Base-by-base conservation (phyloP, 345 rosid species). In the Reutealis trisperma region DNA sequence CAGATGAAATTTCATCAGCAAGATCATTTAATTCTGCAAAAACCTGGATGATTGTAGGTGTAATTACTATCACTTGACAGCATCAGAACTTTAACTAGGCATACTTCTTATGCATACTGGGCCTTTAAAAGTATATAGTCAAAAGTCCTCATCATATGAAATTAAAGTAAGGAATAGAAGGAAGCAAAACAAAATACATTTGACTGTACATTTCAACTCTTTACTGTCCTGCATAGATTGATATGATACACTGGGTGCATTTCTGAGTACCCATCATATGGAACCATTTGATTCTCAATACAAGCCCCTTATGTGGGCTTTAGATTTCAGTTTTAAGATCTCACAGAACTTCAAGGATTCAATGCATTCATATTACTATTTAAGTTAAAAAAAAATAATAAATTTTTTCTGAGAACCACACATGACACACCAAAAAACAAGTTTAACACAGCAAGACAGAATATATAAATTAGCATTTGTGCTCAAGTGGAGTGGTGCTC, bases 1-100 rank as follows among this genome's bases (percentile, higher is more conserved):
- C 94, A 6, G 57, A 60, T 27, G 88, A 71, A 60, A 93, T 92
- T 85, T 89, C 83, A 51, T 78, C 83, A 16, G 93, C 90, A 84
- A 93, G 93, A 84, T 92, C 94, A 80, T 89, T 80, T 44, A 93
- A 80, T 79, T 92, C 90, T 22, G 98, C 87, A 84, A 92, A 92
- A 25, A 93, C 98, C 99, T 95, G 73, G 49, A 83, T 4, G 54
- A 79, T 80, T 49, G 69, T 41, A 58, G 19, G 45, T 51, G 47
- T 2, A 63, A 14, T 21, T 54, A 2, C 12, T 37, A 58, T 68
- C 10, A 71, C 32, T 44, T 58, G 60, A 34, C 65, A 21, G n/a
- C 27, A 62, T 21, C 13, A 71, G 18, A 10, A 78, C 58, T 30
- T 21, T 11, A 24, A 63, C 41, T 34, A 42, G 21, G 21, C 54